phyloP scores from a whole-genome alignment of 768 basidiomycete species.

The Boletus eberwhitei region DNA sequence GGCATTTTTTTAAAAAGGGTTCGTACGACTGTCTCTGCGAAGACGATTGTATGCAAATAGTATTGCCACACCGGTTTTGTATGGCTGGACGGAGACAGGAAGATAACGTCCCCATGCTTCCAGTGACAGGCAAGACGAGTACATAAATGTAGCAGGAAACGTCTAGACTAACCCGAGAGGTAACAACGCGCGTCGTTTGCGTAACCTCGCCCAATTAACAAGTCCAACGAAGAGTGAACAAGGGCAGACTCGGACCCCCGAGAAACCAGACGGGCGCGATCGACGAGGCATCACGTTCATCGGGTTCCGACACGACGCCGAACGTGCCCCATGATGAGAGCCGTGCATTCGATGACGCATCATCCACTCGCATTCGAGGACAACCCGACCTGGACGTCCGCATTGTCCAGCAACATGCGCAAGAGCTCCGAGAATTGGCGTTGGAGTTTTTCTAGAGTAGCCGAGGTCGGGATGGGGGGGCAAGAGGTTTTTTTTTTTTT shows the following conservation, averaged over 20 bases:
- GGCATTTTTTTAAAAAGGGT: not conserved
- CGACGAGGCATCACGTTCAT: not conserved
- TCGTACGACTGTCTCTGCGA: not conserved
- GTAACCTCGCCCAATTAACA: not conserved
- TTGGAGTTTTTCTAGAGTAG: slow-evolving; percentile 51
- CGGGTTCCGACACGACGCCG: not conserved
- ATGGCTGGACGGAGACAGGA: not conserved
- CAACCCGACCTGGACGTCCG: slow-evolving; percentile 37
- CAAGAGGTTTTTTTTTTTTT: not conserved
- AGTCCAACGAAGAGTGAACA: not conserved
- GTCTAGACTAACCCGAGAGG: not conserved
- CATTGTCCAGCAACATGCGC: slow-evolving; percentile 52
- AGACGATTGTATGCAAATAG: not conserved
- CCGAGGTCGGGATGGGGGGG: not conserved
- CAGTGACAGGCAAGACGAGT: not conserved
- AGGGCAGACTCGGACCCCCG: not conserved
- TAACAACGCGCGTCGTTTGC: not conserved
- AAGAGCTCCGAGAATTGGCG: slow-evolving; percentile 58
- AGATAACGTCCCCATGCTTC: not conserved
- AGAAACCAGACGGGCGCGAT: not conserved
- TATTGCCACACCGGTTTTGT: not conserved
- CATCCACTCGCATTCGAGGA: not conserved
- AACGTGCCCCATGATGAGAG: not conserved
- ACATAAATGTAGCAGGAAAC: not conserved
- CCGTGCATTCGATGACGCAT: too few relatives aligned